These are phyloP conservation scores for Drechslerella coelobrocha DNA, from an alignment of 2,329 filamentous ascomycete species.

Conservation along the genomic window DNA sequence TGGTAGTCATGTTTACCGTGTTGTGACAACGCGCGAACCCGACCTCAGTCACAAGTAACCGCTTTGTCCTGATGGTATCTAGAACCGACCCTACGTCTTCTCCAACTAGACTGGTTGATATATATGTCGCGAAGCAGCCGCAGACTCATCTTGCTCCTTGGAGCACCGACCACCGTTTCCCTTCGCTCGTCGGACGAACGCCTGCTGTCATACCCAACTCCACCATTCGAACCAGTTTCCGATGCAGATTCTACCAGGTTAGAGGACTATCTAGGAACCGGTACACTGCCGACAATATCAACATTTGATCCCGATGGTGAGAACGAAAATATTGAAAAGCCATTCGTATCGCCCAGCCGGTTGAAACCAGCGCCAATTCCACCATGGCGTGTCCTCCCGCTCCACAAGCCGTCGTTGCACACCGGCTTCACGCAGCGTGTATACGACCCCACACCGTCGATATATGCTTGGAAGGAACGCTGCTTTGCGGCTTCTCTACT, in stretches of 20 bases:
- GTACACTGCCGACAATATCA: constrained; percentile 18
- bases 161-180: constrained; percentile 14
- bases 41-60: no score
- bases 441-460: constrained; percentile 36
- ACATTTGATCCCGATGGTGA: constrained; percentile 10
- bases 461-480: constrained; percentile 33
- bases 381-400: constrained; percentile 22
- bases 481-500: constrained; percentile 16
- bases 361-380: constrained; percentile 18
- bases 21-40: no score
- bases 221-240: constrained; percentile 27
- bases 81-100: no score
- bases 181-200: constrained; percentile 18
- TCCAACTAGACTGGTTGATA: no score
- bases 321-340: neutral
- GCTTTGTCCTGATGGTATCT: no score
- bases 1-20: no score
- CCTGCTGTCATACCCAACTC: constrained; percentile 22
- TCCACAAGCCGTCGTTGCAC: constrained; percentile 18
- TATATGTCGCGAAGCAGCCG: constrained; percentile 11
- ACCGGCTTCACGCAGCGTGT: constrained; percentile 28
- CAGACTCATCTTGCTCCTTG: constrained; percentile 24
- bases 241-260: constrained; percentile 9
- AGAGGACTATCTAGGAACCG: constrained; percentile 27
- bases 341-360: constrained; percentile 6